These are phyloP conservation scores for Mucor mucedo DNA, from an alignment of 371 early-diverging fungal genomes.

Conservation along the genomic window DNA sequence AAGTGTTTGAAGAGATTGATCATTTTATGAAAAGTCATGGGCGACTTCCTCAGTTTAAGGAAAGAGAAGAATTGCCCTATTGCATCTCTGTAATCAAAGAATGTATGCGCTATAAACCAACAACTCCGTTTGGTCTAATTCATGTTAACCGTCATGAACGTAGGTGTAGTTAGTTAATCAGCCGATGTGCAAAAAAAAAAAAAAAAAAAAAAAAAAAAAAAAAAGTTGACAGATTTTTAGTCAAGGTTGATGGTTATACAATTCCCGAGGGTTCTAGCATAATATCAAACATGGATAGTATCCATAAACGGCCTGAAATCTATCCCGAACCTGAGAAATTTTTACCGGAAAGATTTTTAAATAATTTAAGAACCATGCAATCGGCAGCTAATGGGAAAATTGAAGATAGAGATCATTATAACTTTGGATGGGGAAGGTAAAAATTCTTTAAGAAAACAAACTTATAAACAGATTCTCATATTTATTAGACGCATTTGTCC, in stretches of 20 bases:
- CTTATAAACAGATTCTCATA: not conserved
- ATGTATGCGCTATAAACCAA: conserved; percentile 19
- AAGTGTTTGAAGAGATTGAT: conserved; percentile 6
- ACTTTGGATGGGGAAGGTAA: conserved; percentile 31
- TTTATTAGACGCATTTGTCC: conserved; percentile 25
- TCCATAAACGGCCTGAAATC: conserved; percentile 9
- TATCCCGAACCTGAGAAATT: conserved; percentile 19
- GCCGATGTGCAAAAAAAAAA: too few species aligned
- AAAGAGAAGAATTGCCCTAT: conserved; percentile 15
- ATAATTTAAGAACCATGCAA: conserved; percentile 14
- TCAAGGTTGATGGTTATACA: conserved; percentile 18
- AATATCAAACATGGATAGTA: conserved; percentile 14
- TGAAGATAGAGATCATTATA: conserved; percentile 23
- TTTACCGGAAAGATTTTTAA: conserved; percentile 15
- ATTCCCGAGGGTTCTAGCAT: conserved; percentile 21
- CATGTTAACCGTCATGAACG: conserved; percentile 20
- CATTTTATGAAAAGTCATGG: conserved; percentile 11
- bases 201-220: too few species aligned
- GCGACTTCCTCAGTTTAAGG: conserved; percentile 17
- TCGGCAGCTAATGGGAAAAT: conserved; percentile 18
- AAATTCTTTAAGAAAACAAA: not conserved
- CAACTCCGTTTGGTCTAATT: conserved; percentile 15
- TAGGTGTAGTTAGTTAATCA: conserved; percentile 1
- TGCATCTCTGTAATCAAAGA: conserved; percentile 23
- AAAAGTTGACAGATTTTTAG: not conserved